Base-by-base conservation (phyloP, 116 monocot genomes). In the Zostera marina region DNA sequence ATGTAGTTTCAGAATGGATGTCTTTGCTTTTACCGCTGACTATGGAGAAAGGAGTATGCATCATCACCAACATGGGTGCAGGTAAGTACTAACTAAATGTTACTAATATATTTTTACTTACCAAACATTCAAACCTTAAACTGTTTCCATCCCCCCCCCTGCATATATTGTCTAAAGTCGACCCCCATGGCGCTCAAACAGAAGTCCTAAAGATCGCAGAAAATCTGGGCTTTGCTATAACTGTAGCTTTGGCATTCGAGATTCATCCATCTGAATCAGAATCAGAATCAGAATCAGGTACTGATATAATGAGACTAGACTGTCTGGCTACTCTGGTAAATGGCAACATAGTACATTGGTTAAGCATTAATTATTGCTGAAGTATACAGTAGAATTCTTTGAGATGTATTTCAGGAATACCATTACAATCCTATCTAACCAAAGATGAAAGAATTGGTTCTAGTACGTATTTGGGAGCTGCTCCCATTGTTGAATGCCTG, bases 11-110 rank as follows among this genome's bases (percentile, higher is more conserved):
- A 41, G 73, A 86, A 42, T 89, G 96, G 96, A 83, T 98, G 76
- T 72, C 73, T 22, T 11, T 78, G 64, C 80, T 98, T 67, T 70
- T 98, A 17, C 96, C 89, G 48, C 52, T 89, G 58, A 76, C 80
- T 44, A 56, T 89, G 42, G 70, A 76, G 47, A 80, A 74, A 71
- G 75, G 80, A 72, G 79, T 89, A 56, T 79, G 96, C 42, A 74
- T 98, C 42, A 79, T 98, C 44, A 98, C 90, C 8, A 96, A 96
- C 44, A 96, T 96, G 96, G 96, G 96, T 72, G 89, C 82, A 66
- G 66, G 96, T 96, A 68, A 63, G 56, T 25, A 41, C 70, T 47
- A 15, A 47, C 47, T 47, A 43, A n/a, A 52, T 56, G 7, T 40
- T 19, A 32, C 15, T 10, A 4, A 4, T 7, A 3, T 12, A 55